Evolutionary conservation across 2,329 filamentous ascomycete species (phyloP), one percentile per base, ranked within the genome.

Genomic region (Stachybotrys chartarum): DNA sequence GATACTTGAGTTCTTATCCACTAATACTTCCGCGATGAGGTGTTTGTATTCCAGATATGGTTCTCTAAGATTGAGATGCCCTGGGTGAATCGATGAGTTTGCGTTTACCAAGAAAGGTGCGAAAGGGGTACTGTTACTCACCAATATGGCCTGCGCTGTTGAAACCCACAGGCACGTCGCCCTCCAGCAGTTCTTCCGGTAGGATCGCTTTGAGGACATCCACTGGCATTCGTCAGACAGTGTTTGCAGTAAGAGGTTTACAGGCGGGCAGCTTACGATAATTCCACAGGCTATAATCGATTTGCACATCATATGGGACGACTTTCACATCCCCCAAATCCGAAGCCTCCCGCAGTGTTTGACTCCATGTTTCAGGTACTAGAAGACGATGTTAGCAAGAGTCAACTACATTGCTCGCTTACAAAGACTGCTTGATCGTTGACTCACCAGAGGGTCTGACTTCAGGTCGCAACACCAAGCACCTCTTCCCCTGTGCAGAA

Each of bases 11-110:
- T 96, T 96, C 75, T 99, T 99, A 75, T 97, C 94, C 53, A 91
- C 75, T 18, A 99, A 76, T 3, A 97, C 86, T 64, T 93, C 78
- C 0, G 88, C 94, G 52, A 97, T 92, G 47, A 97, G 70, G 61
- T 87, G 71, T 71, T 94, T 96, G 77, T 95, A 96, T 0, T 89
- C 90, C 11, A 91, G 75, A 66, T 91, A 97, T 60, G 86, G 82
- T 18, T 89, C 85, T 52, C 90, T 85, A 35, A 99, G 84, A 70
- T 99, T 99, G 56, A 99, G 77, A 67, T 99, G 94, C 46, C 91
- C 93, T 86, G 55, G 8, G 60, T 54, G 55, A 53, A 54, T 48
- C 17, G 5, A 14, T 42, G 35, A 42, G 35, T 14, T 42, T 42
- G 35, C 8, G 8, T 4, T 24, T 24, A 24, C 10, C 35, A 42